Conservation (phyloP, 2,329 filamentous ascomycete species). For the Beauveria pseudobassiana region DNA sequence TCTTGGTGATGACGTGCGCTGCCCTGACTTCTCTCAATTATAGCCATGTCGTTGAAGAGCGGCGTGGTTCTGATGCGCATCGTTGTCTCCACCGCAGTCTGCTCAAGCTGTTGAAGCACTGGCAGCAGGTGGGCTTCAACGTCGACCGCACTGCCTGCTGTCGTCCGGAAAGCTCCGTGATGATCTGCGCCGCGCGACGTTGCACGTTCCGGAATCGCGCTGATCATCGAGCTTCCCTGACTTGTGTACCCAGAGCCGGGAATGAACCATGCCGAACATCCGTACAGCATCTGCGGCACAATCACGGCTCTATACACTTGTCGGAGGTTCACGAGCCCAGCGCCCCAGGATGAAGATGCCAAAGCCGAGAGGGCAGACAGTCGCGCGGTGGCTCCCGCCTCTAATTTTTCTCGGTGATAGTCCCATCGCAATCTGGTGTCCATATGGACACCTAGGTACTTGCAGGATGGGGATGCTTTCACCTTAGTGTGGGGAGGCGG, state of each 20-base stretch:
- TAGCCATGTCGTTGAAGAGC: no score
- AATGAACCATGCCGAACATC: background rate
- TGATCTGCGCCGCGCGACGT: no score
- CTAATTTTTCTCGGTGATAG: background rate
- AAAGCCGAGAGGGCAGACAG: background rate
- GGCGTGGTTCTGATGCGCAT: no score
- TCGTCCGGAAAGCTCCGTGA: conserved; percentile 21
- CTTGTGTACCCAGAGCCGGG: background rate
- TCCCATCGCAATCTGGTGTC: background rate
- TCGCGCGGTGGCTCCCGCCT: background rate
- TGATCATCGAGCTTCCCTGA: no score
- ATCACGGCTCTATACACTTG: background rate
- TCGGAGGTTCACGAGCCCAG: background rate
- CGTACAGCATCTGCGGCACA: background rate
- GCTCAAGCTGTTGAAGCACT: conserved; percentile 15
- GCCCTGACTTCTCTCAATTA: no score
- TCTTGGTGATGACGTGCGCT: no score
- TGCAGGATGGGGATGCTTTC: background rate
- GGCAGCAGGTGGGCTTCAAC: conserved; percentile 20
- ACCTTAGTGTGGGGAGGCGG: background rate
- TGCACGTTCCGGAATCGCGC: no score
- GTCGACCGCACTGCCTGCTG: conserved; percentile 17
- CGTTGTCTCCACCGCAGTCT: conserved; percentile 18
- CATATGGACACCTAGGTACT: background rate
- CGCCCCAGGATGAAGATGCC: background rate